Evolutionary conservation across 2,329 filamentous ascomycete species (phyloP), one percentile per base, ranked within the genome.

Genomic region (Biscogniauxia marginata): DNA sequence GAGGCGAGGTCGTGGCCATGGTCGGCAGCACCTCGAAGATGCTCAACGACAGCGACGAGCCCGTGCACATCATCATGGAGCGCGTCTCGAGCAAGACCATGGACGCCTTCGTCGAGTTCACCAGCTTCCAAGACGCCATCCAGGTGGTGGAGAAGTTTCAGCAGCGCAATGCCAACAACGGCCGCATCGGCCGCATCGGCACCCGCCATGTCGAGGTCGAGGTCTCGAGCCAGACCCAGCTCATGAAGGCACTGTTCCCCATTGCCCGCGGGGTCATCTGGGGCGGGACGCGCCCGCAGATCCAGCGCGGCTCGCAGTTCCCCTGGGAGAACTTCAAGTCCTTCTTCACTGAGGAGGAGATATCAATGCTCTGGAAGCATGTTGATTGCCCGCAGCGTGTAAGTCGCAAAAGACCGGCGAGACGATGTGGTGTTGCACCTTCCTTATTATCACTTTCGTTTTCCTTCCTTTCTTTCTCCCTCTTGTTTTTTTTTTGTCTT

Each of bases 241-340:
- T 89, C 16, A 86, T 88, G 84, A 75, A 74, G 60, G 79, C 83
- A n/a, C 70, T 88, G 18, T 88, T 88, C 63, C 84, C 85, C 0
- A 75, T 78, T 44, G 81, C 73, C 8, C 24, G 73, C 30, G 84
- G 84, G 8, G 74, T 87, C 7, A 64, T 73, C 22, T 89, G 85
- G 85, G 67, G 77, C 16, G 79, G 79, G 1, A 66, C 70, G 0
- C 68, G 65, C 3, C 84, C 84, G 2, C 52, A 63, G 1, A 70
- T 81, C 52, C 62, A 69, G 9, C 64, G 70, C 16, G 24, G 65
- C 59, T 58, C 62, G 1, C n/a, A 62, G 46, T 70, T 78, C 63
- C 73, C 79, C 5, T 79, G 80, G 77, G 73, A 75, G 16, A 78
- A 77, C 45, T 87, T 87, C 71, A 81, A 81, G 59, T 79, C 83